Base-by-base conservation (phyloP, 1,284 basidiomycete genomes). In the Ceratobasidium sp. region DNA sequence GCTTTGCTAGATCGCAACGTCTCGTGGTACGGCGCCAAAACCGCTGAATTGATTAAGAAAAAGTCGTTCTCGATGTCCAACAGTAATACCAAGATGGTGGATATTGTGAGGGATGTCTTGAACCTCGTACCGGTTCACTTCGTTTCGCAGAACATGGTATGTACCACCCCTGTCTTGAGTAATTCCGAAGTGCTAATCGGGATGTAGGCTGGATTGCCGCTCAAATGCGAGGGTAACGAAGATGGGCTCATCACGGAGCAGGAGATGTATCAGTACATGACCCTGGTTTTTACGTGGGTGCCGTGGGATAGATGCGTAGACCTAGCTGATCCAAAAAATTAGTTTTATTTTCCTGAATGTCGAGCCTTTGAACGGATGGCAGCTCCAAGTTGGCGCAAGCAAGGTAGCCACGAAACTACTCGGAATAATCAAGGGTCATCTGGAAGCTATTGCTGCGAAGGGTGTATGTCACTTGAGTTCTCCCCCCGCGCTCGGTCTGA, bases 101-200 rank as follows among this genome's bases (percentile, higher is more conserved):
- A 94, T 75, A 81, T 94, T 58, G 85, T 93, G 17, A 81, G 82
- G 54, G 87, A 93, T 73, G 89, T 93, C 25, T 83, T 90, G 76
- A 90, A 91, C 74, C 77, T 85, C 38, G 74, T 87, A 45, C 87
- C 90, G 0, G 78, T 90, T 12, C 81, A 86, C 72, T 92, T 87
- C 87, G 81, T 89, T 31, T 82, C 85, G 2, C 80, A 86, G 69
- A 77, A 85, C 69, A 79, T 91, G 57, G 88, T 91, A 71, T 72
- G 88, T 79, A 43, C 22, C 32, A 31, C 43, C 3, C 52, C 67
- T 5, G 15, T 22, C 45, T 25, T 17, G 22, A 35, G 29, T 34
- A 7, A 3, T 22, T 22, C 20, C 17, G 17, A 42, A 3, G 3
- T 27, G 45, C 7, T 49, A 58, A 38, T 62, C 12, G 32, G n/a